Conservation (phyloP, 495 filamentous ascomycete genomes). For the Parmelia sp. region DNA sequence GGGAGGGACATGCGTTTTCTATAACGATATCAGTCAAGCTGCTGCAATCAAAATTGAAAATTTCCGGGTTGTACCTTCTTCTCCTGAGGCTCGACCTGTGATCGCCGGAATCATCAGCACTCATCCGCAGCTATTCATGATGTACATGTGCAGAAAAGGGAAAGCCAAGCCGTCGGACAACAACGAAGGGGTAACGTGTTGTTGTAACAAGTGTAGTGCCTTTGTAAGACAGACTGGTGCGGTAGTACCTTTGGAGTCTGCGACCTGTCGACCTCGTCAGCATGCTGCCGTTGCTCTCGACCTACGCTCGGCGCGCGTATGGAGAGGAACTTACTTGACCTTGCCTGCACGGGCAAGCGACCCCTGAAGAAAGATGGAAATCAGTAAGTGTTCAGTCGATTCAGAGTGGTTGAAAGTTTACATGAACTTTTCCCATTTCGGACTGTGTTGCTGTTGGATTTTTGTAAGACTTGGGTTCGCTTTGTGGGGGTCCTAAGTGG, state of each 20-base stretch:
- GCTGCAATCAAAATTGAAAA: too few species aligned
- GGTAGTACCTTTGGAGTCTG: conserved; percentile 84
- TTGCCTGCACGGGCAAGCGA: conserved; percentile 96
- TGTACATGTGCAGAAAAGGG: background rate
- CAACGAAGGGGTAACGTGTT: background rate
- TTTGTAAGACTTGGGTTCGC: background rate
- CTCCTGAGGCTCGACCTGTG: conserved; percentile 79
- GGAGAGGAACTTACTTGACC: too few species aligned
- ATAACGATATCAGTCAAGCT: too few species aligned
- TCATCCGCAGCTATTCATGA: background rate
- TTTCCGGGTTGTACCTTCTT: too few species aligned
- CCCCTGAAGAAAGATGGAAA: conserved; percentile 33
- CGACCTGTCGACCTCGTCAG: too few species aligned
- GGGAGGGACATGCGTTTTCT: conserved; percentile 44
- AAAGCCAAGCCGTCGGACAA: background rate
- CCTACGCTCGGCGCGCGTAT: too few species aligned
- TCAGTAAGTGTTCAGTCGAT: background rate
- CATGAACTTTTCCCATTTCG: conserved; percentile 82
- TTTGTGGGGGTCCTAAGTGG: background rate
- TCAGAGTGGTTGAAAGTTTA: background rate
- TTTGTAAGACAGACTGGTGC: conserved; percentile 6
- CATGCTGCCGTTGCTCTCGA: too few species aligned
- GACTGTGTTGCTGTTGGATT: conserved; percentile 26
- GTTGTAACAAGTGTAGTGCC: background rate
- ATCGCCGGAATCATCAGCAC: conserved; percentile 24